Conservation (phyloP, 1,284 basidiomycete species). For the Peniophora sp. region DNA sequence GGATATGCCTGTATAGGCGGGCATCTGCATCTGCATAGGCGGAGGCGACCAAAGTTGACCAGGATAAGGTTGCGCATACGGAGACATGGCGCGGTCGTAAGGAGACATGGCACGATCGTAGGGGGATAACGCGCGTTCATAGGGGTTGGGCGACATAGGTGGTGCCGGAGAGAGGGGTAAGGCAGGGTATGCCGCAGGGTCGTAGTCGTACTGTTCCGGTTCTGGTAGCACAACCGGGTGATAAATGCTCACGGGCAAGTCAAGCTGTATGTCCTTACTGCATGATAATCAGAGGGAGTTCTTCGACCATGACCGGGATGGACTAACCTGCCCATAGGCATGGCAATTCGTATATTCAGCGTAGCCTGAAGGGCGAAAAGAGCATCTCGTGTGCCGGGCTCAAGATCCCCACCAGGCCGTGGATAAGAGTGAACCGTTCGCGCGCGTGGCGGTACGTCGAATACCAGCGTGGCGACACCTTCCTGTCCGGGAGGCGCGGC, state of each 20-base stretch:
- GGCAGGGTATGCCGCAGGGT: conserved; percentile 7
- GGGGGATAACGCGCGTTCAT: background rate
- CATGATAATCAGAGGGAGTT: background rate
- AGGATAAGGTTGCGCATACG: conserved; percentile 32
- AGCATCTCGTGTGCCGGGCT: conserved; percentile 29
- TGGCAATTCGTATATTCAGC: conserved; percentile 45
- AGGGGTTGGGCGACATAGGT: conserved; percentile 15
- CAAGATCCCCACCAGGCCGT: conserved; percentile 25
- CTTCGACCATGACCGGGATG: background rate
- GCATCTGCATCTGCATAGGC: conserved; percentile 8
- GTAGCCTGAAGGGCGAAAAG: conserved; percentile 61
- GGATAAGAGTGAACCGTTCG: conserved; percentile 52
- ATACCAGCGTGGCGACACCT: conserved; percentile 67
- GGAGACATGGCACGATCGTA: conserved; percentile 18
- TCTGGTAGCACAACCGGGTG: conserved; percentile 51
- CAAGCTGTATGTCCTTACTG: conserved; percentile 62
- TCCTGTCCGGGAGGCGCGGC: conserved; percentile 62
- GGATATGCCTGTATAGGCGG: conserved; percentile 1
- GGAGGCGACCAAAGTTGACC: conserved; percentile 43
- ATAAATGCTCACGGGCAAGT: conserved; percentile 55
- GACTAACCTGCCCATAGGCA: conserved; percentile 57
- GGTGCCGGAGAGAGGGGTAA: conserved; percentile 16
- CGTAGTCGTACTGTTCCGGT: conserved; percentile 15
- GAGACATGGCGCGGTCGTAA: conserved; percentile 24
- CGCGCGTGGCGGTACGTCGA: conserved; percentile 59